Evolutionary conservation across 1,284 basidiomycete genomes (phyloP).

Genomic region (Ustilago curta): DNA sequence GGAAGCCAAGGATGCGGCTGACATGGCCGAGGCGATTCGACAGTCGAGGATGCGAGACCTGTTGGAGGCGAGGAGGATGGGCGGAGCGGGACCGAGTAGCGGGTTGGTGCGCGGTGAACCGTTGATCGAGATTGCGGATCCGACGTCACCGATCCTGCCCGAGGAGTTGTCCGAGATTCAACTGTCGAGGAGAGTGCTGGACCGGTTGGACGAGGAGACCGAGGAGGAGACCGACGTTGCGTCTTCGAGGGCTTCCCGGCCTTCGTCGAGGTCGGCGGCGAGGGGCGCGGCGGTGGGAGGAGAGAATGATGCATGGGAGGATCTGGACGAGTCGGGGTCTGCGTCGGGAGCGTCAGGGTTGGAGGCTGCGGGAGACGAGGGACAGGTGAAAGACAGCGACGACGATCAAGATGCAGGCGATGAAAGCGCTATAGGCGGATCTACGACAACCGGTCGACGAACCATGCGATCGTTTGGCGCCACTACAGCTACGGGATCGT

Average conservation of each 20-base stretch:
- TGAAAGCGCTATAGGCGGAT: constrained; percentile 41
- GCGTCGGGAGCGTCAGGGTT: constrained; percentile 6
- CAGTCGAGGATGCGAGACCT: constrained; percentile 48
- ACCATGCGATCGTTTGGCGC: constrained; percentile 44
- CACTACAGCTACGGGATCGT: constrained; percentile 24
- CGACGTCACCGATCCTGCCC: constrained; percentile 33
- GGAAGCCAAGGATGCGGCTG: constrained; percentile 43
- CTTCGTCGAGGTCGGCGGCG: constrained; percentile 3
- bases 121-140: constrained; percentile 34
- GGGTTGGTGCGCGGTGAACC: constrained; percentile 10
- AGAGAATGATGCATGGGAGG: constrained; percentile 46
- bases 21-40: constrained; percentile 43
- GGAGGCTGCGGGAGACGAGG: neutral
- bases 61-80: constrained; percentile 53
- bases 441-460: constrained; percentile 30
- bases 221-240: constrained; percentile 63
- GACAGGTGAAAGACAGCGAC: neutral
- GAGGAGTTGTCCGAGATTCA: constrained; percentile 40
- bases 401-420: constrained; percentile 20
- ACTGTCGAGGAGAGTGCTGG: constrained; percentile 53
- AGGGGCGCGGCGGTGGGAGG: constrained; percentile 1
- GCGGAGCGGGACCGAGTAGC: constrained; percentile 33
- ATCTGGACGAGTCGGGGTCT: constrained; percentile 24
- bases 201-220: constrained; percentile 63
- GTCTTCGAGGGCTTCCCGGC: constrained; percentile 12